phyloP scores from a whole-genome alignment of 306 rosid genomes.

The Vicia sativa region DNA sequence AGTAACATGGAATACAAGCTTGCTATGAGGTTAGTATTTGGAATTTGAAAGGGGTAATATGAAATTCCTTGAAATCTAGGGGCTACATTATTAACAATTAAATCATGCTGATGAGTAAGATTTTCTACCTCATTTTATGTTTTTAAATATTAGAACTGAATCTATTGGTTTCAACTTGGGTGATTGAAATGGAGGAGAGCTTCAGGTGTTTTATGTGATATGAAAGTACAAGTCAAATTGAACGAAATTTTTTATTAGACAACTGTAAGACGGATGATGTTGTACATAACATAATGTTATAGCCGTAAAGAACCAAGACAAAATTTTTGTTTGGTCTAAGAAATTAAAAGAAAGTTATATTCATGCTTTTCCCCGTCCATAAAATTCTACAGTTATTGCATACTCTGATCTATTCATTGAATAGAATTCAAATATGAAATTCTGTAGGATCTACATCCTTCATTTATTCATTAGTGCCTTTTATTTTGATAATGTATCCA shows the following conservation, averaged over 20 bases:
- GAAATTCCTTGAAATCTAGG: conserved; percentile 11
- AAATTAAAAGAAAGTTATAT: conserved; percentile 20
- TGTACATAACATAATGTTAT: too few species aligned
- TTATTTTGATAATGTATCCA: conserved; percentile 45
- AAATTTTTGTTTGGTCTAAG: background rate
- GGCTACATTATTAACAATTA: conserved; percentile 15
- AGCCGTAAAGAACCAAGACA: too few species aligned
- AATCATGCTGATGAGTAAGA: conserved; percentile 17
- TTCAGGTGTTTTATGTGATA: too few species aligned
- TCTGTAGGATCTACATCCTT: conserved; percentile 7
- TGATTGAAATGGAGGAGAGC: too few species aligned
- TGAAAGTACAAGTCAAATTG: too few species aligned
- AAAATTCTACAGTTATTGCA: conserved; percentile 27
- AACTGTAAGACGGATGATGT: too few species aligned
- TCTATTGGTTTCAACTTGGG: too few species aligned
- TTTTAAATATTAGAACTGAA: background rate
- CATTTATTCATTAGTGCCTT: conserved; percentile 37
- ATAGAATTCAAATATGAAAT: conserved; percentile 3
- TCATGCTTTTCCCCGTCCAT: background rate
- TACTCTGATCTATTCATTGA: background rate
- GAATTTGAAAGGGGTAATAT: conserved; percentile 22
- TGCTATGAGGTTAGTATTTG: conserved; percentile 75
- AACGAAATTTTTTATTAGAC: too few species aligned
- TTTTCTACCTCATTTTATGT: conserved; percentile 1
- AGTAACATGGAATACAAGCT: conserved; percentile 77